Evolutionary conservation across 495 filamentous ascomycete genomes (phyloP), one percentile per base, ranked within the genome.

Genomic region (Aspergillus leporis): DNA sequence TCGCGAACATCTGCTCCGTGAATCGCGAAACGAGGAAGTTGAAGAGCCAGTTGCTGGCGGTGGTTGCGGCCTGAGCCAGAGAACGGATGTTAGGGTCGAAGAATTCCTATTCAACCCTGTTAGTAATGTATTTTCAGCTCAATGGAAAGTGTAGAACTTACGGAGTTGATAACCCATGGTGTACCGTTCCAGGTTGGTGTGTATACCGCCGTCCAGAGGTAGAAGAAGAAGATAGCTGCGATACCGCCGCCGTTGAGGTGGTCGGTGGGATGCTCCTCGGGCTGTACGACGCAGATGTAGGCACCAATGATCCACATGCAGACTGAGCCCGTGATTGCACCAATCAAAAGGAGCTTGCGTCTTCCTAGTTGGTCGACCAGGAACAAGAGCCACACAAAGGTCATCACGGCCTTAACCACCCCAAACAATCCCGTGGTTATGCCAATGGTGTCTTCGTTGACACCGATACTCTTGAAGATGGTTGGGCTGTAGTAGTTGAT

Each of bases 161-260:
- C 70, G 19, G 82, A 79, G 71, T 85, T 85, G 63, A 85, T 69
- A 34, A 86, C 82, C 84, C 85, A 87, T 0, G 84, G 83, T 6
- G 83, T 85, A 14, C 86, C 87, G 66, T 91, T 90, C 87, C 88
- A 90, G 1, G 83, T 83, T 0, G 87, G 84, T 0, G 87, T 88
- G 64, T 91, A 91, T 67, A 87, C 86, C 1, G 86, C 85, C 14
- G 87, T 89, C 85, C 87, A 90, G 10, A 91, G 80, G 65, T 90
- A 91, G 76, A 90, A 90, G 77, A 90, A 89, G 78, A 89, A 85
- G 21, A 90, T 81, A 18, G 87, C 87, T 0, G 84, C 84, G 51
- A 88, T 87, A 54, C 86, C 87, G 31, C 79, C 83, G 2, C 79
- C 70, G 21, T 74, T 70, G 12, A 89, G 70, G n/a, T 68, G 58